Evolutionary conservation across 1,139 yeast species (phyloP), one percentile per base, ranked within the genome.

Genomic region (Torulaspora globosa): DNA sequence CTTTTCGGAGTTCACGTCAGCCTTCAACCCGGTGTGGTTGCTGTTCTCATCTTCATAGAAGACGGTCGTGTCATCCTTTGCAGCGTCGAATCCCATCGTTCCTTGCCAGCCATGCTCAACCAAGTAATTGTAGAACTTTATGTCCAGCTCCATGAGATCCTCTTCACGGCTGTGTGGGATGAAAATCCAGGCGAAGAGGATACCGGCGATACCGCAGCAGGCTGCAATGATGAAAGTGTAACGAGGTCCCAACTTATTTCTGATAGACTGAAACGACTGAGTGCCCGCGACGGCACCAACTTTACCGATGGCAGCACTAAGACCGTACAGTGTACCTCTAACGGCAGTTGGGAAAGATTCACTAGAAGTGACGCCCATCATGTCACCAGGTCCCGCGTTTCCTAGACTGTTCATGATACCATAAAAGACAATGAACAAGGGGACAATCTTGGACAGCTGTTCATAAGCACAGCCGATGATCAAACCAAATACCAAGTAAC

Each of bases 361-460:
- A 27, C 84, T 76, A 9, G 87, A 75, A 3, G 77, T 69, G 47
- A 84, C 71, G 8, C 92, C 92, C 74, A 84, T 70, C 72, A 78
- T 78, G 60, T 83, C 76, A 54, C 92, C 92, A 3, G 92, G 92
- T 3, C 94, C 92, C 56, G 82, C 70, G 64, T 83, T 83, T 56
- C 89, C 89, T 52, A 70, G 62, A 3, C 76, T 72, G 67, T 73
- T 73, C 75, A 80, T 75, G 24, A 79, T 62, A 26, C 83, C 84
- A 59, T 79, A 80, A 57, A 80, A 76, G 42, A 80, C 65, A 43
- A 80, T 74, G 62, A 80, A 80, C 23, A 78, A 63, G 5, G 79
- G 76, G n/a, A 74, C 68, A 49, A 76, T 78, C 41, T 74, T 70
- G 36, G 63, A 62, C 48, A 79, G 58, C 59, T 74, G 69, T 15